Base-by-base conservation (phyloP, 129 eudicot species). In the Flaveria linearis region DNA sequence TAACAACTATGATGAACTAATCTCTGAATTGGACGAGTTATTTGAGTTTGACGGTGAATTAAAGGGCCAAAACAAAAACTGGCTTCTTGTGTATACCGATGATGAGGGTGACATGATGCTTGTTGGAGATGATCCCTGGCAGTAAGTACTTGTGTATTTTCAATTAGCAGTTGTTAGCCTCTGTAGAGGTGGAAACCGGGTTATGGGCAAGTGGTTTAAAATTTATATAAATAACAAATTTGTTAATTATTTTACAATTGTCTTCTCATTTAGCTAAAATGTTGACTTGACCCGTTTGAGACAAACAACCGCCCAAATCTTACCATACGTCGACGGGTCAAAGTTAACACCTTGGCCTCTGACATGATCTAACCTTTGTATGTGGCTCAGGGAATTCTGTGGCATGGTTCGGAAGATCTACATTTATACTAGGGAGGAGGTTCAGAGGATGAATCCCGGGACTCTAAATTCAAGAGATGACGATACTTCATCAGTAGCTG, bases 51-150 rank as follows among this genome's bases (percentile, higher is more conserved):
- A 74, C 60, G 96, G 97, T 61, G 98, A 94, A 76, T 63, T 94
- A 53, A 87, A 83, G 77, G 82, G 88, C 26, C 79, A 63, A 23
- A 88, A 77, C 80, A 94, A 82, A 85, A 87, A 80, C 52, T 94
- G 99, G 99, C 83, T 91, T 17, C 88, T 94, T 5, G 99, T 94
- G 12, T 94, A 94, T 73, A 94, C 93, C 10, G 99, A 94, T 68
- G 97, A 91, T 63, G 99, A 94, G 86, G 97, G 92, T 75, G 99
- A 94, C 69, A 91, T 87, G 99, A 94, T 94, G 99, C 97, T 94
- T 36, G 99, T 94, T 72, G 99, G 99, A 62, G 99, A 94, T 78
- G 99, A 94, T 84, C 99, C 99, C 1, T 94, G 99, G 99, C 91
- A 76, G 99, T 94, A 91, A 87, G 97, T 58, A 14, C 1, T 5